A percentile compares a stretch with the other conserved stretches of the same genome.
Evolutionary conservation across 106 monocot genomes (phyloP).

Genomic region (Allium cepa): DNA sequence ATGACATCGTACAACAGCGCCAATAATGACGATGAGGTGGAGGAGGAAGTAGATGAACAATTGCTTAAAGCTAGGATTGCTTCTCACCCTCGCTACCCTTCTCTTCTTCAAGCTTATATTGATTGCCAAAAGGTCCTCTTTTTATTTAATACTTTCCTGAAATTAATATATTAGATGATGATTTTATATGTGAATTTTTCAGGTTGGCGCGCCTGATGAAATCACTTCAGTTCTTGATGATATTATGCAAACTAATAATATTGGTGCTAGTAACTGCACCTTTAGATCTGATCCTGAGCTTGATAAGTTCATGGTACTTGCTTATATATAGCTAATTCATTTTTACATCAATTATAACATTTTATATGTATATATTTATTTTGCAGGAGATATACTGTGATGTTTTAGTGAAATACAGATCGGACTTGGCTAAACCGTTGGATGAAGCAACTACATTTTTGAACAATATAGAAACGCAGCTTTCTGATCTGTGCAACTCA

Average conservation of each 20-base stretch:
- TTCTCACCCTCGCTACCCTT: slow-evolving; percentile 64
- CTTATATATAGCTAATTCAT: no score
- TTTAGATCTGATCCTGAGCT: slow-evolving; percentile 90
- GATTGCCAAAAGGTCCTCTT: slow-evolving; percentile 65
- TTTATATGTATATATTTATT: no score
- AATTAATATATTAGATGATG: neutral
- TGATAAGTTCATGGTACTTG: slow-evolving; percentile 71
- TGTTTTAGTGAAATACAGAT: slow-evolving; percentile 42
- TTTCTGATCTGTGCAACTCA: slow-evolving; percentile 38
- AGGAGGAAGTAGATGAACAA: no score
- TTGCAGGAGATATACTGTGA: slow-evolving; percentile 39
- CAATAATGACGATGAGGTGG: no score
- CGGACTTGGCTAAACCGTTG: slow-evolving; percentile 56
- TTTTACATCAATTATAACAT: no score
- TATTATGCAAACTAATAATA: slow-evolving; percentile 27
- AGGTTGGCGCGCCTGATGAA: slow-evolving; percentile 98
- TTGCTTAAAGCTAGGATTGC: slow-evolving; percentile 72
- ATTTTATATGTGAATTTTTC: neutral
- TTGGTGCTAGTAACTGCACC: neutral
- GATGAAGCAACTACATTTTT: slow-evolving; percentile 60
- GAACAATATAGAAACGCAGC: slow-evolving; percentile 44
- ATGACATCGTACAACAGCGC: no score
- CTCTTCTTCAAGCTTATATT: slow-evolving; percentile 82
- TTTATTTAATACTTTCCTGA: no score
- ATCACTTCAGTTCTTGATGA: slow-evolving; percentile 66